phyloP scores from a whole-genome alignment of 495 filamentous ascomycete species.

The Bathelium albidoporum region DNA sequence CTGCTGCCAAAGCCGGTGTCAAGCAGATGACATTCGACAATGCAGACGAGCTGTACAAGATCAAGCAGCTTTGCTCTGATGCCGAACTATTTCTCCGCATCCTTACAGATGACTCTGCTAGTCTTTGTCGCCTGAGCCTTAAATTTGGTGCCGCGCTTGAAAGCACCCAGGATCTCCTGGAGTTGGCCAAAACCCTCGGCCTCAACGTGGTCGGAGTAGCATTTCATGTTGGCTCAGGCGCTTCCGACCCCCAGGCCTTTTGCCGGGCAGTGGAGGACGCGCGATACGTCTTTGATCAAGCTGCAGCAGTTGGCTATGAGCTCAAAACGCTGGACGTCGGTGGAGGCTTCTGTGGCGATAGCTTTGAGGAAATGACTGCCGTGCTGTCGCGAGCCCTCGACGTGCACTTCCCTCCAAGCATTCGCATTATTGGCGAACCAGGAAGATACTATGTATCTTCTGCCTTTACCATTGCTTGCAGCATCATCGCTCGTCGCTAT shows the following conservation, averaged over 20 bases:
- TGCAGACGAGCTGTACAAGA: slow-evolving; percentile 94
- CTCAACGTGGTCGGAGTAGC: slow-evolving; percentile 93
- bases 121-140: slow-evolving; percentile 84
- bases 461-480: slow-evolving; percentile 89
- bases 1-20: slow-evolving; percentile 69
- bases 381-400: slow-evolving; percentile 74
- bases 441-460: slow-evolving; percentile 87
- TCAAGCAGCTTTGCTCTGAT: slow-evolving; percentile 76
- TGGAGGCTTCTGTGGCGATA: slow-evolving; percentile 80
- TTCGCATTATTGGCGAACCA: slow-evolving; percentile 91
- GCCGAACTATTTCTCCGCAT: slow-evolving; percentile 92
- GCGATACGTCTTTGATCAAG: slow-evolving; percentile 81
- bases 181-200: slow-evolving; percentile 74
- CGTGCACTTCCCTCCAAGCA: slow-evolving; percentile 69
- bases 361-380: slow-evolving; percentile 80
- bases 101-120: slow-evolving; percentile 88
- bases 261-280: slow-evolving; percentile 83
- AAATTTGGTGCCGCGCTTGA: slow-evolving; percentile 94
- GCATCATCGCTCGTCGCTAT: slow-evolving; percentile 90
- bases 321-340: slow-evolving; percentile 88
- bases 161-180: slow-evolving; percentile 62
- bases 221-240: slow-evolving; percentile 95
- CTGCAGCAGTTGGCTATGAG: slow-evolving; percentile 61
- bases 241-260: slow-evolving; percentile 81
- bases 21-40: slow-evolving; percentile 99